Base-by-base conservation (phyloP, 306 rosid species). In the Ormosia emarginata region DNA sequence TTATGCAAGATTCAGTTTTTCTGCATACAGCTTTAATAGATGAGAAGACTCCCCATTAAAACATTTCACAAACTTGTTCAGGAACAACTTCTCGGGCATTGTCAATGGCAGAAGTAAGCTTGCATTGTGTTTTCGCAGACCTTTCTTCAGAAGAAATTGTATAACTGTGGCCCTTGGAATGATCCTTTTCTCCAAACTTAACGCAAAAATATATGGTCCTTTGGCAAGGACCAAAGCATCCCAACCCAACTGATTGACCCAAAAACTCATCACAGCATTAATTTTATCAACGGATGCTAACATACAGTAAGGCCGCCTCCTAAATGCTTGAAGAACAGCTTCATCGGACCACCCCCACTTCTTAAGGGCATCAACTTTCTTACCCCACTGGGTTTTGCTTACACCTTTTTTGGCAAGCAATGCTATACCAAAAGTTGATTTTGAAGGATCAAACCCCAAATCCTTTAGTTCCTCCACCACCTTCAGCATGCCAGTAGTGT, bases 291-390 rank as follows among this genome's bases (percentile, higher is more conserved):
- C 76, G 0, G 92, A 89, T 9, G 9, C 1, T 12, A 32, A 7
- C 83, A 91, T 74, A 50, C 71, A 81, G 18, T 34, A 8, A 1
- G 93, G 93, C 11, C n/a, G 33, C 82, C 5, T 82, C 41, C 32
- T 10, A 55, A 87, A 89, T 2, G 87, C 88, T 37, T 24, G 13
- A 24, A 10, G 33, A 84, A 62, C 11, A 59, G 44, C 84, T 5
- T 87, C 89, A n/a, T 89, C 90, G 30, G 82, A 61, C 85, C 80
- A 89, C 15, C 94, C 94, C 91, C 90, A 91, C 10, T 59, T 77
- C 80, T 67, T 85, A 57, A 36, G 89, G 29, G 62, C n/a, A 13
- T 72, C 67, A 1, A 85, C 67, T 67, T 85, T 91, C 10, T 67
- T 67, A 6, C 85, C 55, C 91, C 89, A 87, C 1, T 44, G 67